Conservation (phyloP, 2,329 filamentous ascomycete species). For the Aspergillus proliferans region DNA sequence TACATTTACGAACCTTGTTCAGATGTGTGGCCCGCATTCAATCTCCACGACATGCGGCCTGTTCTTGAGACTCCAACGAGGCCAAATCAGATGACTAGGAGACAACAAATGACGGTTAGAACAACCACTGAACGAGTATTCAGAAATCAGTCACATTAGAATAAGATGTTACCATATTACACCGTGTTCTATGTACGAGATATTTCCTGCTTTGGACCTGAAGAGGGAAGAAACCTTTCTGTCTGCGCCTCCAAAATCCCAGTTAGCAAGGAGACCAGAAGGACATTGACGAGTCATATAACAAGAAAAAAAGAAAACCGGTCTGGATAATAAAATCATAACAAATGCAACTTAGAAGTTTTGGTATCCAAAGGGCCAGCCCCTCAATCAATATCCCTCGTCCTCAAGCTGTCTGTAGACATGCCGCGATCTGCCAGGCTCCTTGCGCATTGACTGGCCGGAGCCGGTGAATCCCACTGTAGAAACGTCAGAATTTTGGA, state of each 20-base stretch:
- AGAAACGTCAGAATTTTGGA: conserved; percentile 18
- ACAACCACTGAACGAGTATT: no score
- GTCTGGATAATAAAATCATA: background rate
- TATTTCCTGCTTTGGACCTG: background rate
- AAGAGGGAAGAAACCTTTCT: conserved; percentile 2
- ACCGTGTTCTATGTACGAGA: conserved; percentile 1
- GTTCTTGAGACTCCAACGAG: no score
- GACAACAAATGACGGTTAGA: no score
- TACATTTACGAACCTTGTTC: no score
- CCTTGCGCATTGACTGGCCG: conserved; percentile 92
- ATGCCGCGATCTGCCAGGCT: conserved; percentile 72
- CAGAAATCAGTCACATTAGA: background rate
- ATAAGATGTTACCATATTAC: background rate
- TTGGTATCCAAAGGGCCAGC: background rate
- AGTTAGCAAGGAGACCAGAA: conserved; percentile 16
- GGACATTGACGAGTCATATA: conserved; percentile 4
- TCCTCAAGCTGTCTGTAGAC: conserved; percentile 75
- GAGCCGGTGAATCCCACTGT: conserved; percentile 93
- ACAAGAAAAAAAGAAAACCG: conserved; percentile 2
- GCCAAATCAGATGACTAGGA: no score
- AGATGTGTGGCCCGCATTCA: no score
- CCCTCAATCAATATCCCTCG: conserved; percentile 43
- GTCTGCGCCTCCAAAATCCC: conserved; percentile 9
- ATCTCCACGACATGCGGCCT: no score
- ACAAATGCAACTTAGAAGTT: conserved; percentile 1